Percentiles rank a stretch among this genome's conserved stretches.
Conservation (phyloP, 2,329 filamentous ascomycete genomes). For the Colletotrichum chrysophilum region DNA sequence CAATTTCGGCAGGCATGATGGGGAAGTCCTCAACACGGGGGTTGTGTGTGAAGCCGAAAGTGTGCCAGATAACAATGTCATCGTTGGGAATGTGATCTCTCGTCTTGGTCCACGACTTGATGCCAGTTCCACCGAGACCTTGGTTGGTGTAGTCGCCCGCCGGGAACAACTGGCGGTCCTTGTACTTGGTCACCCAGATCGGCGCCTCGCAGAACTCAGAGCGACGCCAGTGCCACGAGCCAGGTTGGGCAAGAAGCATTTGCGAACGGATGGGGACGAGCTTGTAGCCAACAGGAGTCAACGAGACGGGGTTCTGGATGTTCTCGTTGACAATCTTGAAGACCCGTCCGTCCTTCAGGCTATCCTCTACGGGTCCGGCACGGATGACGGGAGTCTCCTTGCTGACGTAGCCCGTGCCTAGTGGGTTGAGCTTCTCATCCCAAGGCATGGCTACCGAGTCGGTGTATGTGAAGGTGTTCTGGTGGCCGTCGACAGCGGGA, state of each 20-base stretch:
- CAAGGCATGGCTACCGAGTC: slow-evolving; percentile 25
- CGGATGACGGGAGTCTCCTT: slow-evolving; percentile 42
- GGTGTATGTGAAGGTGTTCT: slow-evolving; percentile 46
- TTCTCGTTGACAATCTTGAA: slow-evolving; percentile 42
- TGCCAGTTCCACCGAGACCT: slow-evolving; percentile 28
- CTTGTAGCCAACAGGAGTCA: slow-evolving; percentile 38
- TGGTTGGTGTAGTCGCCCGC: slow-evolving; percentile 44
- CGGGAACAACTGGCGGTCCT: slow-evolving; percentile 40
- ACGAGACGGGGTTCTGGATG: slow-evolving; percentile 32
- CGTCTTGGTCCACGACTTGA: slow-evolving; percentile 55
- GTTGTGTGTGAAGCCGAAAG: slow-evolving; percentile 63
- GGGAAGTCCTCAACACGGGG: slow-evolving; percentile 71
- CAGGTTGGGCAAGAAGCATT: slow-evolving; percentile 27
- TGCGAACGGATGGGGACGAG: slow-evolving; percentile 32
- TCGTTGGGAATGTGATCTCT: slow-evolving; percentile 55
- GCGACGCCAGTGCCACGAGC: slow-evolving; percentile 34
- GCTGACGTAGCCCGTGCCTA: slow-evolving; percentile 28
- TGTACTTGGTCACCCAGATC: slow-evolving; percentile 40
- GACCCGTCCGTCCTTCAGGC: slow-evolving; percentile 41
- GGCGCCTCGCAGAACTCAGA: slow-evolving; percentile 40
- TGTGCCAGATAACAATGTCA: slow-evolving; percentile 57
- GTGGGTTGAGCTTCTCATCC: not conserved
- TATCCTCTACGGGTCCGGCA: slow-evolving; percentile 46
- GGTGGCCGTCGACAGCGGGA: slow-evolving; percentile 58
- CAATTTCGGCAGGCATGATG: slow-evolving; percentile 68